Evolutionary conservation across 495 filamentous ascomycete species (phyloP).

Genomic region (Neurospora sp.): DNA sequence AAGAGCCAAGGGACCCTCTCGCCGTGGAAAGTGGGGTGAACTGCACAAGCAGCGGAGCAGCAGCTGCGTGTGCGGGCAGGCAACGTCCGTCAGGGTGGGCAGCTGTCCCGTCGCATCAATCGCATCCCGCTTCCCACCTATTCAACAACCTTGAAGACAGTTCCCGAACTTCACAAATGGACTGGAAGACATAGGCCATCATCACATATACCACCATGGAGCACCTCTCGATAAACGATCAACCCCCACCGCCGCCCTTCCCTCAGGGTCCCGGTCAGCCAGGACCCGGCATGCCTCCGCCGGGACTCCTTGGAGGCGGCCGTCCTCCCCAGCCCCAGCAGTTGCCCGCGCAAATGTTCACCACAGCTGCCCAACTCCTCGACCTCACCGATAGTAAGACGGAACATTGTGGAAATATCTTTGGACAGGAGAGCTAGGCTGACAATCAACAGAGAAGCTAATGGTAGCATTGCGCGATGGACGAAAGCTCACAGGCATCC

Average conservation of each 20-base stretch:
- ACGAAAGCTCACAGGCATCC: slow-evolving; percentile 80
- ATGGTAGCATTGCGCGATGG: slow-evolving; percentile 84
- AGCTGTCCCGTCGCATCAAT: neutral
- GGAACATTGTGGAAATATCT: neutral
- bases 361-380: slow-evolving; percentile 85
- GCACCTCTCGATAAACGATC: slow-evolving; percentile 35
- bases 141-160: neutral
- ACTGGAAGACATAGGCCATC: slow-evolving; percentile 2
- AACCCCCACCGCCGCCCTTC: slow-evolving; percentile 21
- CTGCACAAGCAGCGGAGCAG: neutral
- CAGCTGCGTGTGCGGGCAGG: neutral
- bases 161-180: slow-evolving; percentile 1
- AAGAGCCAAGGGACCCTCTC: neutral
- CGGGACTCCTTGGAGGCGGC: slow-evolving; percentile 11
- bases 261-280: slow-evolving; percentile 7
- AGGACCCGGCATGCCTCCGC: slow-evolving; percentile 14
- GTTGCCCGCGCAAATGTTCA: slow-evolving; percentile 89
- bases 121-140: neutral
- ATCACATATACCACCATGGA: slow-evolving; percentile 32
- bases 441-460: slow-evolving; percentile 64
- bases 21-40: neutral
- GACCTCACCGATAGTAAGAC: slow-evolving; percentile 92
- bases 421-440: slow-evolving; percentile 5
- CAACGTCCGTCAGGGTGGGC: neutral
- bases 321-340: slow-evolving; percentile 41